These are phyloP conservation scores for Fragaria nilgerrensis DNA, from an alignment of 306 rosid species.

Conservation along the genomic window DNA sequence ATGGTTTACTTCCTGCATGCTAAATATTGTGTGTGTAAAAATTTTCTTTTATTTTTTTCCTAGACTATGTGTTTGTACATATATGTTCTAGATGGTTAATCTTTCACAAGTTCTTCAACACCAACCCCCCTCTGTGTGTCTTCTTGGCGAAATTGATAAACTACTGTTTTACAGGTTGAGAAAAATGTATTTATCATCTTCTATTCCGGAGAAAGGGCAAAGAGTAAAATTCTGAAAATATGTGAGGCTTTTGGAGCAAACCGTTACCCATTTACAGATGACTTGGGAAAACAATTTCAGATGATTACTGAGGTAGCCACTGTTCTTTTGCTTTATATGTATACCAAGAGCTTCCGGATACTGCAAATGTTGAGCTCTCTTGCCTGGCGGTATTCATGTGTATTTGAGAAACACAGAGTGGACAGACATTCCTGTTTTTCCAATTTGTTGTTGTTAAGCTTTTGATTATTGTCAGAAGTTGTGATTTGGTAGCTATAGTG, in stretches of 20 bases:
- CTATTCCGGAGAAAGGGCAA: constrained; percentile 81
- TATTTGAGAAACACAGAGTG: background rate
- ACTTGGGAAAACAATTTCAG: constrained; percentile 57
- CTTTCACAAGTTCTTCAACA: background rate
- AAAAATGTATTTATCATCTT: constrained; percentile 82
- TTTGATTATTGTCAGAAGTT: background rate
- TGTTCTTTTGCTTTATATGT: constrained; percentile 9
- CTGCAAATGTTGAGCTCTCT: constrained; percentile 10
- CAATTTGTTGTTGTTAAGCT: background rate
- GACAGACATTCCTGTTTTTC: background rate
- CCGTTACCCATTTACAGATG: constrained; percentile 80
- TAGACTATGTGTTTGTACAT: background rate
- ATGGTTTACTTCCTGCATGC: constrained; percentile 1
- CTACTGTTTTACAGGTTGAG: constrained; percentile 51
- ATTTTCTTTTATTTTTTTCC: too few species aligned
- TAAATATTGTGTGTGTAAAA: background rate
- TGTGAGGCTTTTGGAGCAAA: constrained; percentile 87
- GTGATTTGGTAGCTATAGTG: background rate
- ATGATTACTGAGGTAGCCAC: constrained; percentile 58
- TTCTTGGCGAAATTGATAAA: background rate
- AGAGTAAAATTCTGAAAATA: constrained; percentile 70
- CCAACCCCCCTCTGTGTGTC: background rate
- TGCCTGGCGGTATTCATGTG: background rate
- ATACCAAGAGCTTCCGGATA: constrained; percentile 15
- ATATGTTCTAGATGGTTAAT: background rate